Conservation (phyloP, 2,329 filamentous ascomycete species). For the Clarireedia homoeocarpa region DNA sequence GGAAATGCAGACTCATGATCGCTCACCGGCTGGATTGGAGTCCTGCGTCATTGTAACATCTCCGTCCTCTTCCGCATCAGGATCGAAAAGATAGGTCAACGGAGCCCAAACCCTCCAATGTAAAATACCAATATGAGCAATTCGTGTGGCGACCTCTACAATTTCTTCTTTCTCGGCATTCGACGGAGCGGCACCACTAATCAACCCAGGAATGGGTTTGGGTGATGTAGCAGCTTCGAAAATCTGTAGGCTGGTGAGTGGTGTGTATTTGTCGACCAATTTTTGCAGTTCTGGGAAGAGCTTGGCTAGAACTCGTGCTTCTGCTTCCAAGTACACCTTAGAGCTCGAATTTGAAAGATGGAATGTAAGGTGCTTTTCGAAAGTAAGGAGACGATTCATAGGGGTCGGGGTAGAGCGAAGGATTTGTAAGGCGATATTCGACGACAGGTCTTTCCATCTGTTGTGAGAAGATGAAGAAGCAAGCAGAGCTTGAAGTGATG, state of each 20-base stretch:
- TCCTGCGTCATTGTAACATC: conserved; percentile 10
- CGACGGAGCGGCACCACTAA: neutral
- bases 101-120: conserved; percentile 87
- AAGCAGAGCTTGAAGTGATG: conserved; percentile 26
- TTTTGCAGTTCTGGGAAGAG: conserved; percentile 25
- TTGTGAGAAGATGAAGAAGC: conserved; percentile 21
- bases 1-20: neutral
- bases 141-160: conserved; percentile 63
- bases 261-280: conserved; percentile 25
- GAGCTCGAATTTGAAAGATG: conserved; percentile 26
- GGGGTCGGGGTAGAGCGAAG: conserved; percentile 26
- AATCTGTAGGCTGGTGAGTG: conserved; percentile 26
- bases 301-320: conserved; percentile 21
- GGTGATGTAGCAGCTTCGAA: conserved; percentile 28
- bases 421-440: conserved; percentile 28
- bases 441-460: conserved; percentile 23
- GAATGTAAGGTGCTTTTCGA: conserved; percentile 26
- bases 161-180: conserved; percentile 30
- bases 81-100: conserved; percentile 52
- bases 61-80: conserved; percentile 20
- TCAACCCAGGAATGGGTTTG: conserved; percentile 10
- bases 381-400: conserved; percentile 24
- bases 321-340: conserved; percentile 24
- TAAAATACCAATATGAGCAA: conserved; percentile 76
- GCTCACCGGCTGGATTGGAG: neutral